These are phyloP conservation scores for Kluyveromyces dobzhanskii DNA, from an alignment of 805 yeast genomes.

Conservation along the genomic window DNA sequence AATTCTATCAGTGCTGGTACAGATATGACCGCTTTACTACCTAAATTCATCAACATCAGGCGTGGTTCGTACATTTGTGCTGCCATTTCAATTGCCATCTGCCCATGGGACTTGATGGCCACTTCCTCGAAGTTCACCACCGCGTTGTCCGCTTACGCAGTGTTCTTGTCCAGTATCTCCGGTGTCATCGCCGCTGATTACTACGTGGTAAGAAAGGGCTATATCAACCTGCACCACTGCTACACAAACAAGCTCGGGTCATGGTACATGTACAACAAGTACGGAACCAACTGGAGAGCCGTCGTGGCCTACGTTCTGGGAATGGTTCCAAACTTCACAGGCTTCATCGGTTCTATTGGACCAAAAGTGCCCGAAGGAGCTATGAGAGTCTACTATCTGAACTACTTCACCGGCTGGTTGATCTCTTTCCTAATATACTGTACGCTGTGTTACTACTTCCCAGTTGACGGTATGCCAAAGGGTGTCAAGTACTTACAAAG, in stretches of 20 bases:
- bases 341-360: conserved; percentile 45
- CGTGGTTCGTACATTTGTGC: conserved; percentile 65
- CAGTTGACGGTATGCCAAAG: conserved; percentile 41
- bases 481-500: conserved; percentile 22
- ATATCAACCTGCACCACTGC: conserved; percentile 51
- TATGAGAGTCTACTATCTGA: conserved; percentile 58
- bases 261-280: conserved; percentile 42
- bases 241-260: conserved; percentile 37
- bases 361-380: conserved; percentile 78
- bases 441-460: conserved; percentile 42
- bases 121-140: conserved; percentile 63
- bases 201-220: conserved; percentile 63
- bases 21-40: conserved; percentile 48
- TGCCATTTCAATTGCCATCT: conserved; percentile 52
- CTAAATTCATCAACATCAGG: conserved; percentile 49
- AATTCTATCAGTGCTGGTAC: conserved; percentile 55
- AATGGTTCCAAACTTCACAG: conserved; percentile 33
- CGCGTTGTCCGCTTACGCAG: conserved; percentile 67
- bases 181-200: conserved; percentile 55
- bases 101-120: conserved; percentile 71
- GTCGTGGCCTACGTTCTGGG: conserved; percentile 48
- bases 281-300: conserved; percentile 75
- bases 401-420: conserved; percentile 70
- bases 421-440: conserved; percentile 49
- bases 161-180: conserved; percentile 71